Conservation (phyloP, 2,329 filamentous ascomycete species). For the Canariomyces notabilis region DNA sequence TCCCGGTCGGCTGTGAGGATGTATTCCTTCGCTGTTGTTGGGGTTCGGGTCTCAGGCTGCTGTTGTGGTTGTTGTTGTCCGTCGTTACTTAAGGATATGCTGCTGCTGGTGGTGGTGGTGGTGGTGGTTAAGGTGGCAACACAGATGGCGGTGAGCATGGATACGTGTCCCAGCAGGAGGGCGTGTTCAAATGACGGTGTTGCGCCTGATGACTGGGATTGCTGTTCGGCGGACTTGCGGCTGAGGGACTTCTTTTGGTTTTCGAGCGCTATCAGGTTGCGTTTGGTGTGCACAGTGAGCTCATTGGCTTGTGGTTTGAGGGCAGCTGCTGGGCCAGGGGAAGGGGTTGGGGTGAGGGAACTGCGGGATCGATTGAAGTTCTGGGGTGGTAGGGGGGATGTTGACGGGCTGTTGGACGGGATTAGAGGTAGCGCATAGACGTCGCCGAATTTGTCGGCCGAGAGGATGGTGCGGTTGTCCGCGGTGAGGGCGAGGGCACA, state of each 20-base stretch:
- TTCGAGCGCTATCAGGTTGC: conserved; percentile 56
- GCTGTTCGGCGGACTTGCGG: conserved; percentile 6
- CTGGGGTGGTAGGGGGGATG: conserved; percentile 5
- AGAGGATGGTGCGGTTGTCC: conserved; percentile 68
- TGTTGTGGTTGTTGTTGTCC: neutral
- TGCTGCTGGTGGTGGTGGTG: too few species aligned
- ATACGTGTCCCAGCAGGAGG: conserved; percentile 86
- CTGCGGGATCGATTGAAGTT: conserved; percentile 14
- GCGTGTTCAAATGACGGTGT: conserved; percentile 60
- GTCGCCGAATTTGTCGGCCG: conserved; percentile 94
- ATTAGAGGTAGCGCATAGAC: conserved; percentile 83
- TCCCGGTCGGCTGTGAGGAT: conserved; percentile 55
- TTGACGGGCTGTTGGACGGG: conserved; percentile 17
- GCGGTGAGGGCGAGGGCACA: conserved; percentile 67
- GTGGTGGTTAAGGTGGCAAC: conserved; percentile 10
- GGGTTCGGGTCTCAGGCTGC: too few species aligned
- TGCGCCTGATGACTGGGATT: neutral
- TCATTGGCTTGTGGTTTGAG: conserved; percentile 51
- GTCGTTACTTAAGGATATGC: too few species aligned
- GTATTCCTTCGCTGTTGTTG: conserved; percentile 41
- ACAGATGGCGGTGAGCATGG: conserved; percentile 77
- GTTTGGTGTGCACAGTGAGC: conserved; percentile 59
- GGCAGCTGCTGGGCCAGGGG: conserved; percentile 31
- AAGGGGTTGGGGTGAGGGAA: conserved; percentile 16
- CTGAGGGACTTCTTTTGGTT: conserved; percentile 48